Conservation (phyloP, 345 rosid species). For the Kernera saxatilis region DNA sequence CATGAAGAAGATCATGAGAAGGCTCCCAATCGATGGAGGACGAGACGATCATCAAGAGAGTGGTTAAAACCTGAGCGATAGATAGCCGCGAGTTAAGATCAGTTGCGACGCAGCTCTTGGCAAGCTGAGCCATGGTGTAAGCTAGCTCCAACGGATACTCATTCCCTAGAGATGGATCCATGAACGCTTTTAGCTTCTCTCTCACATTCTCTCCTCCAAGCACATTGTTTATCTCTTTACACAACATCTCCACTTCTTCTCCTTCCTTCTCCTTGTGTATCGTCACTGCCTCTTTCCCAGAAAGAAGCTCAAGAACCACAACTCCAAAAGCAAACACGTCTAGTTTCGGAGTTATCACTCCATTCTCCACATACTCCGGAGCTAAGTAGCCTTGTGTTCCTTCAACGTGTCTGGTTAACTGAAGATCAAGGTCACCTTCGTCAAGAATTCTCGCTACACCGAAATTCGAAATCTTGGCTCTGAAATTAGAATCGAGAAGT, state of each 20-base stretch:
- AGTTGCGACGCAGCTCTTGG: constrained; percentile 50
- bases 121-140: constrained; percentile 70
- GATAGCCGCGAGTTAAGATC: constrained; percentile 65
- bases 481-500: constrained; percentile 60
- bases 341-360: constrained; percentile 72
- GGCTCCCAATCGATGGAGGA: constrained; percentile 90
- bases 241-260: constrained; percentile 44
- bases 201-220: constrained; percentile 69
- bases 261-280: constrained; percentile 19
- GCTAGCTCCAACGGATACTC: constrained; percentile 83
- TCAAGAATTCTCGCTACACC: constrained; percentile 64
- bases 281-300: constrained; percentile 62
- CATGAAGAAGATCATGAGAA: constrained; percentile 46
- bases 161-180: constrained; percentile 51
- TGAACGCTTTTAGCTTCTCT: constrained; percentile 51
- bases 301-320: constrained; percentile 71
- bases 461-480: constrained; percentile 77
- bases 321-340: constrained; percentile 90
- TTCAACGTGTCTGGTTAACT: constrained; percentile 71
- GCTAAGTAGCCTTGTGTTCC: constrained; percentile 89
- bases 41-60: constrained; percentile 65
- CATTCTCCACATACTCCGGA: constrained; percentile 85
- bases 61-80: constrained; percentile 44
- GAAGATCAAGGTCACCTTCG: constrained; percentile 42
- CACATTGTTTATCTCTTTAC: constrained; percentile 42